Evolutionary conservation across 129 eudicot genomes (phyloP).

Genomic region (Helianthus tuberosus): DNA sequence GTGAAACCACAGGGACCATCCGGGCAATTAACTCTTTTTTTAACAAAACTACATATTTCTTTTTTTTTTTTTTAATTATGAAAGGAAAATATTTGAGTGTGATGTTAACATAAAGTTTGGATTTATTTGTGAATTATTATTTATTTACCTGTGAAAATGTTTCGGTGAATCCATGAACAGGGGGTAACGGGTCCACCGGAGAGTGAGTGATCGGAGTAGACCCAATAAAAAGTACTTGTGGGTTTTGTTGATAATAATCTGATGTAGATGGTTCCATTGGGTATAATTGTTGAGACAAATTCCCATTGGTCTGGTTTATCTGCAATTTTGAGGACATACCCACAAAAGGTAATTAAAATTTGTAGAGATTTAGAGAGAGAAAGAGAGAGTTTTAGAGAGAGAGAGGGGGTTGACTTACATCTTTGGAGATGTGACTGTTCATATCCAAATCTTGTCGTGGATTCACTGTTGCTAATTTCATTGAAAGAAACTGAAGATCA

Average conservation of each 20-base stretch:
- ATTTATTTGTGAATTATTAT: not conserved
- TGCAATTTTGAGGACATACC: conserved; percentile 30
- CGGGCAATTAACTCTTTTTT: too few species aligned
- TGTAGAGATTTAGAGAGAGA: not conserved
- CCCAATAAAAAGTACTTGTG: conserved; percentile 42
- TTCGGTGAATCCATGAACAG: conserved; percentile 57
- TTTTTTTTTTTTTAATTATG: too few species aligned
- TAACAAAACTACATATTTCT: too few species aligned
- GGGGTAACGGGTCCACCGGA: conserved; percentile 52
- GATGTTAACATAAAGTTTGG: conserved; percentile 1
- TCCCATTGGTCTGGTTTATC: conserved; percentile 55
- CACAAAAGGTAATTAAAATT: conserved; percentile 28
- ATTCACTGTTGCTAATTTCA: conserved; percentile 85
- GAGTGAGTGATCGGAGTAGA: conserved; percentile 40
- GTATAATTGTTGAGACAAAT: conserved; percentile 56
- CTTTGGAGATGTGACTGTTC: conserved; percentile 60
- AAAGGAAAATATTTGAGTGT: too few species aligned
- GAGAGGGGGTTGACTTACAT: conserved; percentile 52
- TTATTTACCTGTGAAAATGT: conserved; percentile 57
- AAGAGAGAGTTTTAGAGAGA: not conserved
- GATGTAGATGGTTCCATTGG: conserved; percentile 62
- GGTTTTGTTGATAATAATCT: conserved; percentile 55
- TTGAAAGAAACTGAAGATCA: conserved; percentile 71
- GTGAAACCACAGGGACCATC: too few species aligned
- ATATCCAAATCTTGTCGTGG: conserved; percentile 63